Evolutionary conservation across 306 rosid species (phyloP), one percentile per base, ranked within the genome.

Genomic region (Fragaria nilgerrensis): DNA sequence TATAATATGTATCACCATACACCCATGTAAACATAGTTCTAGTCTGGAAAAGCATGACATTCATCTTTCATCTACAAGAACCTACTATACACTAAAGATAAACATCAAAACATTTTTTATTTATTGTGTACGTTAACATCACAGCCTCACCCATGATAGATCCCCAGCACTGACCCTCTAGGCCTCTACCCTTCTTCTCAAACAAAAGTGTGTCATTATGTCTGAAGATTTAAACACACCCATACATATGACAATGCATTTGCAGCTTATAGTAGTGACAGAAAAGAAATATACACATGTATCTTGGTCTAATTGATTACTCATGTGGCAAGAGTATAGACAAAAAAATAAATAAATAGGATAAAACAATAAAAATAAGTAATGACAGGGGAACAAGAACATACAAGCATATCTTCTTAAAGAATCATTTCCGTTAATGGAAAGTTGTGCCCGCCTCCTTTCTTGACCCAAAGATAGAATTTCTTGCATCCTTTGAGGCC

Each of bases 401-500:
- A 70, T 85, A 91, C 97, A 77, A 37, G 90, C 82, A 70, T 77
- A 89, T 86, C 91, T 81, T 44, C 70, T 74, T 8, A 79, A 58
- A 67, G 92, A 84, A 76, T 86, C 86, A 69, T 84, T 84, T 81
- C 87, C 84, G 69, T 89, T 90, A 68, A 85, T 74, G 68, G 88
- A 77, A 50, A 89, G 74, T 65, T 92, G 88, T 32, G 83, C 72
- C 29, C 81, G 86, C 75, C 85, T 88, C 88, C 92, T 86, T 75
- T 89, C 93, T 75, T 85, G 97, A 84, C 93, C 90, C 75, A 87
- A 79, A 47, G 91, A 88, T 75, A 90, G 81, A 75, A 94, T 82
- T 83, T 92, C 97, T 78, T 88, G 97, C 90, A 88, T 88, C 83
- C 93, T 88, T 81, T 87, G 92, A 37, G 88, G 91, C 98, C 97